A percentile compares a stretch with the other conserved stretches of the same genome.
phyloP scores from a whole-genome alignment of 768 basidiomycete genomes.

The Filobasidium floriforme region DNA sequence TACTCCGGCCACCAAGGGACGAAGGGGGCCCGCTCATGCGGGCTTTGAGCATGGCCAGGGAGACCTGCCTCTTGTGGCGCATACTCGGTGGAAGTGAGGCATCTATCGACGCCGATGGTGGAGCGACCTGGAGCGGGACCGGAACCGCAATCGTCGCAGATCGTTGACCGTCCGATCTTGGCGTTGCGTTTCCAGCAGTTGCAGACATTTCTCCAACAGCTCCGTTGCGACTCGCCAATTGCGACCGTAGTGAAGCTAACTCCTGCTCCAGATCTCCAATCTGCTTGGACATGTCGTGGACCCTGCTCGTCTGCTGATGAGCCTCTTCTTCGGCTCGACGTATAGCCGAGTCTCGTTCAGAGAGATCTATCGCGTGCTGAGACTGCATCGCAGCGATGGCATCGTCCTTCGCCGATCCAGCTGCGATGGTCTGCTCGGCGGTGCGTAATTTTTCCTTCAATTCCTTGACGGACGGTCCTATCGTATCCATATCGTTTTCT shows the following conservation, averaged over 20 bases:
- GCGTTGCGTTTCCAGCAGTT: neutral
- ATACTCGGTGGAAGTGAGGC: conserved; percentile 36
- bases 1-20: conserved; percentile 12
- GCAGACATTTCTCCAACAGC: neutral
- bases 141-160: neutral
- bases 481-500: neutral
- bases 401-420: neutral
- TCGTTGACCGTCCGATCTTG: too few relatives aligned
- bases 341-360: conserved; percentile 26
- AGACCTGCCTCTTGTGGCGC: conserved; percentile 40
- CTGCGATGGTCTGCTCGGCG: neutral
- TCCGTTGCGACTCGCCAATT: neutral
- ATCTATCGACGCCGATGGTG: conserved; percentile 27
- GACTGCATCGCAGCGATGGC: conserved; percentile 1
- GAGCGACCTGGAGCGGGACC: conserved; percentile 2
- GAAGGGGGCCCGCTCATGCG: conserved; percentile 30
- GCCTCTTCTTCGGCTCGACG: conserved; percentile 29
- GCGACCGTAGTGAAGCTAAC: conserved; percentile 9
- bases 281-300: conserved; percentile 35
- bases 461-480: neutral
- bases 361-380: conserved; percentile 26
- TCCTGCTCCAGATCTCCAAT: conserved; percentile 33
- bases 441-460: conserved; percentile 10
- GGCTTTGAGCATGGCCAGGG: conserved; percentile 39
- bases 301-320: conserved; percentile 28